Conservation (phyloP, 2,329 filamentous ascomycete genomes). For the Aspergillus caelatus region DNA sequence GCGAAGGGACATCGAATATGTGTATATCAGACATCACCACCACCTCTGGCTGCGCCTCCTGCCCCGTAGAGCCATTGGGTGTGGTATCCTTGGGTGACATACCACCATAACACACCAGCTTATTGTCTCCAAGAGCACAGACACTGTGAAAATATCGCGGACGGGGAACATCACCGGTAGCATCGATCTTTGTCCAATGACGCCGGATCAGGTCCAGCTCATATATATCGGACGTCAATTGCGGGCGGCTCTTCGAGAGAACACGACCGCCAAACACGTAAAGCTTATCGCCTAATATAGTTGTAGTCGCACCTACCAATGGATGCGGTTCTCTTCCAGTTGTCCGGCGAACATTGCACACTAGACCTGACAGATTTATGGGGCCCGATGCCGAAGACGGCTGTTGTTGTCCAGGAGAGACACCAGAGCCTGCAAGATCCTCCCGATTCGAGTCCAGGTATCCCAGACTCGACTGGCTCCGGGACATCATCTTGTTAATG, state of each 20-base stretch:
- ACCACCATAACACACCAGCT: slow-evolving; percentile 95
- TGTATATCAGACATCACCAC: slow-evolving; percentile 98
- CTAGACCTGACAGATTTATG: slow-evolving; percentile 66
- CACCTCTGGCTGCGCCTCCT: slow-evolving; percentile 78
- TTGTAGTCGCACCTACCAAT: slow-evolving; percentile 91
- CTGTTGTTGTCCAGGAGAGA: slow-evolving; percentile 33
- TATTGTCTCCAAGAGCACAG: slow-evolving; percentile 89
- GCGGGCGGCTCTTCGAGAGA: slow-evolving; percentile 79
- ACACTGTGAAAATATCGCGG: slow-evolving; percentile 97
- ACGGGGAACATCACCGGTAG: slow-evolving; percentile 80
- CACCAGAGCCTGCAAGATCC: slow-evolving; percentile 31
- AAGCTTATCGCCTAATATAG: slow-evolving; percentile 89
- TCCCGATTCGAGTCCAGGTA: slow-evolving; percentile 36
- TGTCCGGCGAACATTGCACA: slow-evolving; percentile 74
- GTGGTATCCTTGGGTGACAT: slow-evolving; percentile 72
- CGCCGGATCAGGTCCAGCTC: slow-evolving; percentile 88
- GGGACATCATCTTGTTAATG: slow-evolving; percentile 36
- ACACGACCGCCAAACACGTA: slow-evolving; percentile 95
- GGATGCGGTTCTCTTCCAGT: slow-evolving; percentile 90
- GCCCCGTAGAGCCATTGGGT: slow-evolving; percentile 38
- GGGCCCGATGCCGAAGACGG: slow-evolving; percentile 44
- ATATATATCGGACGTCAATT: slow-evolving; percentile 87
- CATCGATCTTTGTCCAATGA: slow-evolving; percentile 90
- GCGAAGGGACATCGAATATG: slow-evolving; percentile 83
- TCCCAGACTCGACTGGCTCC: slow-evolving; percentile 44